phyloP scores from a whole-genome alignment of 2,329 filamentous ascomycete genomes.

The Aurifilum marmelostoma region DNA sequence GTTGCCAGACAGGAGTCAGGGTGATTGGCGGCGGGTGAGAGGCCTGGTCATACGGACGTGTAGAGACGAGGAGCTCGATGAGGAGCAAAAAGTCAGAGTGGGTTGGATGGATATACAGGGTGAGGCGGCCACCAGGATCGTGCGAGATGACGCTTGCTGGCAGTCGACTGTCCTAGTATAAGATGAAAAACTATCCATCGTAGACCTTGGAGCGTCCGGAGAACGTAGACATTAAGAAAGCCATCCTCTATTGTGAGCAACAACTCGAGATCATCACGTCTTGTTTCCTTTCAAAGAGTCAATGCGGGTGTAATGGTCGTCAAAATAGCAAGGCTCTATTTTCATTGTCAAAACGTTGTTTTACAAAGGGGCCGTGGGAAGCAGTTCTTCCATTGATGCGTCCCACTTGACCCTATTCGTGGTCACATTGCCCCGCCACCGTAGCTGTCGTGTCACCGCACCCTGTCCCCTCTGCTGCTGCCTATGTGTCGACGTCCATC shows the following conservation, averaged over 20 bases:
- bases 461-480: neutral
- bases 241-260: too few species aligned
- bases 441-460: neutral
- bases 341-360: conserved; percentile 25
- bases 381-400: conserved; percentile 1
- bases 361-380: conserved; percentile 21
- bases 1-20: too few species aligned
- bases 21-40: neutral
- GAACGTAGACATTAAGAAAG: too few species aligned
- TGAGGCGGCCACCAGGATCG: neutral
- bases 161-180: neutral
- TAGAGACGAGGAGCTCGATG: neutral
- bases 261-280: neutral
- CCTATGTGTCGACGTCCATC: conserved; percentile 69
- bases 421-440: conserved; percentile 8
- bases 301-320: neutral
- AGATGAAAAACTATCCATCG: too few species aligned
- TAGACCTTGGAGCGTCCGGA: too few species aligned
- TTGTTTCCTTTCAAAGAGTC: too few species aligned
- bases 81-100: neutral
- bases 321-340: conserved; percentile 29
- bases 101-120: neutral
- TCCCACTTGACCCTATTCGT: conserved; percentile 14
- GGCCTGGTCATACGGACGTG: neutral
- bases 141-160: neutral